These are phyloP conservation scores for Hymenoscyphus fructigenus DNA, from an alignment of 2,329 filamentous ascomycete species.

Conservation along the genomic window DNA sequence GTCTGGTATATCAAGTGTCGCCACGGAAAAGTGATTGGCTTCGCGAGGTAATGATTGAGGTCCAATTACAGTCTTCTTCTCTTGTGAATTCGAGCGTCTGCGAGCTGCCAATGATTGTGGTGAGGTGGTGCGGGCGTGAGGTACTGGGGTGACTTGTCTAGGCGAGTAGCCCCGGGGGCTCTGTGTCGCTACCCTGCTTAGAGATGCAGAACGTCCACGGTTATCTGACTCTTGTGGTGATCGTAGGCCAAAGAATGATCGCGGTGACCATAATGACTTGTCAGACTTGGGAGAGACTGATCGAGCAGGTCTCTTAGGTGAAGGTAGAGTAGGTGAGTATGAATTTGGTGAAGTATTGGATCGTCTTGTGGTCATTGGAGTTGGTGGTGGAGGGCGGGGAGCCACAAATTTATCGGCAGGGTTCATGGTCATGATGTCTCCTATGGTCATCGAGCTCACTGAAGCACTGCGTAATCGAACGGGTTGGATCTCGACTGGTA, in stretches of 20 bases:
- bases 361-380: conserved; percentile 44
- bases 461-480: conserved; percentile 64
- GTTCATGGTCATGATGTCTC: conserved; percentile 71
- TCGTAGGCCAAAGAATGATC: conserved; percentile 32
- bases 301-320: conserved; percentile 28
- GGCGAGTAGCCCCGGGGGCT: neutral
- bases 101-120: conserved; percentile 20
- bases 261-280: conserved; percentile 33
- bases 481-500: conserved; percentile 67
- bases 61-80: conserved; percentile 47
- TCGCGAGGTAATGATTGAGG: conserved; percentile 21
- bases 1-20: conserved; percentile 43
- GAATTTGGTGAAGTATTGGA: conserved; percentile 44
- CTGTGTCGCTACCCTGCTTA: conserved; percentile 10
- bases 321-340: conserved; percentile 40
- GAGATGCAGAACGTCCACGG: conserved; percentile 28
- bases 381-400: conserved; percentile 58
- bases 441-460: conserved; percentile 56
- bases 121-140: conserved; percentile 25
- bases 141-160: conserved; percentile 17
- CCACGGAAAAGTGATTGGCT: conserved; percentile 47
- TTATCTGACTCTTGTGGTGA: conserved; percentile 15
- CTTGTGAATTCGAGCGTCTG: conserved; percentile 31
- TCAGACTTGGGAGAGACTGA: conserved; percentile 32
- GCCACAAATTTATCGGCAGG: conserved; percentile 73